Conservation (phyloP, 1,284 basidiomycete species). For the Sporisorium sorghi region DNA sequence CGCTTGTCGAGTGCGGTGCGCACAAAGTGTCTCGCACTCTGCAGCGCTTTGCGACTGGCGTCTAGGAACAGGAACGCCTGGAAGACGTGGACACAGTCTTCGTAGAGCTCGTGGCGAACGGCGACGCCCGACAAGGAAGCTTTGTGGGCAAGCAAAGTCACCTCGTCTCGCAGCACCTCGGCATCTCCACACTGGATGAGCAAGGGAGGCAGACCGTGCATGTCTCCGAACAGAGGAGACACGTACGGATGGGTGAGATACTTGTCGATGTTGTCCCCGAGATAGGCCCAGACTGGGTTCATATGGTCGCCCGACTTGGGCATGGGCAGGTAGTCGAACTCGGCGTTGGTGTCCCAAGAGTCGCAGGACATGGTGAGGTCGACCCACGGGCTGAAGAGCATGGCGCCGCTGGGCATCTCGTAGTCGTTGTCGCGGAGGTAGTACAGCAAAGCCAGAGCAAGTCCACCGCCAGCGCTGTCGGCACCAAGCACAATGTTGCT, state of each 20-base stretch:
- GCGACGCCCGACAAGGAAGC: constrained; percentile 86
- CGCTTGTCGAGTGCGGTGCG: constrained; percentile 65
- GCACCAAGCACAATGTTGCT: constrained; percentile 76
- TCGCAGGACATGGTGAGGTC: constrained; percentile 95
- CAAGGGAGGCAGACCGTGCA: constrained; percentile 86
- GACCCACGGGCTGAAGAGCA: constrained; percentile 67
- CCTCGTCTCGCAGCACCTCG: constrained; percentile 92
- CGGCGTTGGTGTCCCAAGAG: constrained; percentile 93
- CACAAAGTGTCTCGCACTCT: constrained; percentile 68
- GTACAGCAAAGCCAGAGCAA: constrained; percentile 86
- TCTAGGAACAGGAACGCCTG: constrained; percentile 69
- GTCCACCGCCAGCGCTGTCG: constrained; percentile 92
- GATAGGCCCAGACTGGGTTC: constrained; percentile 91
- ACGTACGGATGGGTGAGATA: constrained; percentile 96
- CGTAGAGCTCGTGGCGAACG: constrained; percentile 90
- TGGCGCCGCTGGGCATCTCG: constrained; percentile 64
- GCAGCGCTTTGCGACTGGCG: constrained; percentile 68
- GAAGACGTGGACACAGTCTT: constrained; percentile 78
- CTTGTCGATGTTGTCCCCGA: constrained; percentile 83
- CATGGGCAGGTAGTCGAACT: constrained; percentile 71
- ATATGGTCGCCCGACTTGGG: constrained; percentile 81
- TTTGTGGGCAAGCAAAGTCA: constrained; percentile 92
- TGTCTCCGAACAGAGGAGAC: constrained; percentile 84
- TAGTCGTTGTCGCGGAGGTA: constrained; percentile 76
- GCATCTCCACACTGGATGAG: constrained; percentile 93